These are phyloP conservation scores for Ganoderma resinaceum DNA, from an alignment of 1,284 basidiomycete species.

Conservation along the genomic window DNA sequence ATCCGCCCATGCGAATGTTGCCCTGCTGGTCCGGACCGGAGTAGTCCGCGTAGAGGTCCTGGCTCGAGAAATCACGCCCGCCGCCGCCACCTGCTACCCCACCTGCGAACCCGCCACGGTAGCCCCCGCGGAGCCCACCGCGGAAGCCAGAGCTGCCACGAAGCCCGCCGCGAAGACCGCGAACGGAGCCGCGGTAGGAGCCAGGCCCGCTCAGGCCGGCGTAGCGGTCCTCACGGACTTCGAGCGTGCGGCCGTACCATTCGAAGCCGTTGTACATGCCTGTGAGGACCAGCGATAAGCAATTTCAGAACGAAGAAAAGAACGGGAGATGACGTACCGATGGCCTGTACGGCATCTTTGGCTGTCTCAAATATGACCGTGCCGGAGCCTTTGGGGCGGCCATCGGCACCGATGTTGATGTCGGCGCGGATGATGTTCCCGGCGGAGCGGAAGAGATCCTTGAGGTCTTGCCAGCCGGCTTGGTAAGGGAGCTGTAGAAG, in stretches of 20 bases:
- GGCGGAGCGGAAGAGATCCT: constrained; percentile 94
- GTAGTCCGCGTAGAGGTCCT: constrained; percentile 84
- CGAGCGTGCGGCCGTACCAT: constrained; percentile 91
- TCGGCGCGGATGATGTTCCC: constrained; percentile 96
- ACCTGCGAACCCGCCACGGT: constrained; percentile 58
- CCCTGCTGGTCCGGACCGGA: constrained; percentile 75
- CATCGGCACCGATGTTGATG: constrained; percentile 91
- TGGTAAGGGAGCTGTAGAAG: constrained; percentile 83
- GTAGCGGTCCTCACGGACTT: constrained; percentile 95
- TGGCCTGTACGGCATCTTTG: constrained; percentile 91
- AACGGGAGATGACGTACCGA: constrained; percentile 62
- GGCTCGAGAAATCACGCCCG: constrained; percentile 78
- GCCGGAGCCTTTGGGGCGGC: constrained; percentile 92
- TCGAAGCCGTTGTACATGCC: constrained; percentile 95
- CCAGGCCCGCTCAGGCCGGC: constrained; percentile 79
- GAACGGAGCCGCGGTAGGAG: constrained; percentile 54
- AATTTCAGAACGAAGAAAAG: neutral
- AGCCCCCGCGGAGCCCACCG: constrained; percentile 67
- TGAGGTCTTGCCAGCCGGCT: constrained; percentile 98
- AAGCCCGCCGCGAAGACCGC: constrained; percentile 48
- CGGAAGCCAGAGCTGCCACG: constrained; percentile 50
- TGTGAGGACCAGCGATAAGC: constrained; percentile 39
- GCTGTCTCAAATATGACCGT: constrained; percentile 94
- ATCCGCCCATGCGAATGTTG: constrained; percentile 58
- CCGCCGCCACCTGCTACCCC: constrained; percentile 60